phyloP scores from a whole-genome alignment of 441 rosid species.

The Manihot esculenta region DNA sequence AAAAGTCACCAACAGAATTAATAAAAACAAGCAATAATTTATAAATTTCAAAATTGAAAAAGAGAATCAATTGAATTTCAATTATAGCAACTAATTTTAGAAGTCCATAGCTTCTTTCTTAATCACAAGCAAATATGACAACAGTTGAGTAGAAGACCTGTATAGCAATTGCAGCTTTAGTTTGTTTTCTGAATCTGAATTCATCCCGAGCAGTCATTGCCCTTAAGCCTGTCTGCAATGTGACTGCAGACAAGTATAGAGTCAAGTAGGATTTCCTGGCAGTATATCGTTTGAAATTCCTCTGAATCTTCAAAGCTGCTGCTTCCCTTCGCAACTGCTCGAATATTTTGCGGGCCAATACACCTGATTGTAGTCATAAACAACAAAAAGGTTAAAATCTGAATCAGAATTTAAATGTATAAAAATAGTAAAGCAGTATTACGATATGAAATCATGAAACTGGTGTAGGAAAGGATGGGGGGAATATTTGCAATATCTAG shows the following conservation, averaged over 20 bases:
- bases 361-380: constrained; percentile 50
- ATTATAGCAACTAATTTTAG: constrained; percentile 17
- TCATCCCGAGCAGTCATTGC: constrained; percentile 97
- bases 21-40: constrained; percentile 2
- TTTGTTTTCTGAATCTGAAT: constrained; percentile 91
- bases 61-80: constrained; percentile 3
- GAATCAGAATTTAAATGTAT: constrained; percentile 17
- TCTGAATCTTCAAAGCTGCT: constrained; percentile 89
- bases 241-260: constrained; percentile 57
- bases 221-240: constrained; percentile 89
- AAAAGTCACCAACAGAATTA: constrained; percentile 32
- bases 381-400: constrained; percentile 24
- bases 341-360: constrained; percentile 76
- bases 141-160: constrained; percentile 58
- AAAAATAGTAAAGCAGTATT: not conserved
- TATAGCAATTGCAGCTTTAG: constrained; percentile 85
- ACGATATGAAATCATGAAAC: not conserved
- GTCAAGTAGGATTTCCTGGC: constrained; percentile 68
- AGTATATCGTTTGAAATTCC: constrained; percentile 66
- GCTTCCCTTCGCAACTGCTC: constrained; percentile 85
- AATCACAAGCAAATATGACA: constrained; percentile 23
- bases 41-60: constrained; percentile 1
- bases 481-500: not conserved
- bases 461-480: not conserved
- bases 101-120: constrained; percentile 15